Base-by-base conservation (phyloP, 441 rosid species). In the Brassica hybrid region DNA sequence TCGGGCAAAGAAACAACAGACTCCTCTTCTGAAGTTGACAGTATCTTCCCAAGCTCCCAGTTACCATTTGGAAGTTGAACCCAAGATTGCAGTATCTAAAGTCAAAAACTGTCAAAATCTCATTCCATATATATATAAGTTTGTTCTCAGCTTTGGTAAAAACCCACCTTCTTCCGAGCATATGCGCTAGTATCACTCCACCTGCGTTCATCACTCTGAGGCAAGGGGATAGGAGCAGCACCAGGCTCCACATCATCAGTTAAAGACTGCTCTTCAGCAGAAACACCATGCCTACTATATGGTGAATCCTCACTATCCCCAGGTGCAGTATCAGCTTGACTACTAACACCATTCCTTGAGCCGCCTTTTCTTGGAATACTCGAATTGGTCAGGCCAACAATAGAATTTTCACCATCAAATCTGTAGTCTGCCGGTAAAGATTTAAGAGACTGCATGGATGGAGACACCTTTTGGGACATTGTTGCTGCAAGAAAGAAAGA, bases 11-110 rank as follows among this genome's bases (percentile, higher is more conserved):
- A 89, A 80, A 96, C 78, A 75, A 88, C 74, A 45, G 98, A 87
- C 67, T 92, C 94, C 0, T 79, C 79, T 81, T 89, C 97, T 60
- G 93, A 85, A 73, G 87, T 83, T 75, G 94, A 84, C 79, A 94
- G 61, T 64, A 90, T 83, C 84, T 88, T 91, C 77, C 85, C 97
- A 77, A 92, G 90, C 84, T 86, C 94, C 99, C 99, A 96, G 65
- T 90, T 85, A 56, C 97, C 96, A 84, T 84, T 86, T 65, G 97
- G 84, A 82, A 86, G 92, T 88, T 88, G 97, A 84, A 87, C 75
- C 98, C 98, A 96, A 71, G 93, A 88, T 36, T 92, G 97, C 72
- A 89, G 86, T 80, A 90, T 89, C 98, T 92, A 90, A 75, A 81
- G 83, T 72, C 72, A 71, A 72, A 60, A 81, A 85, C 34, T 65